Base-by-base conservation (phyloP, 768 basidiomycete genomes). In the Calocera viscosa region DNA sequence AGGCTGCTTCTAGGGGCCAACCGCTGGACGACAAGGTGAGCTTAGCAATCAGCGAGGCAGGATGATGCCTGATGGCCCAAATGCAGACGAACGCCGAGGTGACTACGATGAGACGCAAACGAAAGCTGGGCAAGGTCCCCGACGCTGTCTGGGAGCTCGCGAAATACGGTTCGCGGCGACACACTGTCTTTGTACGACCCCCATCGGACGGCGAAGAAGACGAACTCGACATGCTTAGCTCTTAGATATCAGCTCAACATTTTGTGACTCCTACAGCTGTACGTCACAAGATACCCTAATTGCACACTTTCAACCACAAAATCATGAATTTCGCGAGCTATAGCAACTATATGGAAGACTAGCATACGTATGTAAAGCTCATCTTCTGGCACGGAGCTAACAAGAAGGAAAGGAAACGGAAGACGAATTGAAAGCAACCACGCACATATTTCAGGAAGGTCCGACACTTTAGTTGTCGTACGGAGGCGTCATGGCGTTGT, bases 401-500 rank as follows among this genome's bases (percentile, higher is more conserved):
- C 24, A 60, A 28, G 8, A 32, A 60, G 30, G 19, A 32, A 16
- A 16, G n/a, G n/a, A 60, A 60, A 22, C 2, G 30, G 30, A 32
- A 5, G 30, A 60, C 19, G 11, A 47, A 47, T 19, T 7, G 24
- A 3, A 19, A 47, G 43, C 43, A 19, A 28, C 26, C 11, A 26
- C 53, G 8, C 53, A 32, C 53, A 32, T 10, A 16, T 60, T 32
- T 32, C 10, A 32, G 53, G 24, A 8, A 49, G 26, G 16, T 28
- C 11, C 19, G 26, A 10, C 30, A 60, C 11, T 60, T 60, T 22
- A 60, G 53, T 60, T 60, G 53, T 60, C 53, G 26, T 60, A 60
- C 2, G 53, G 53, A 60, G 53, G 53, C 14, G 53, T 60, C 53
- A 60, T 60, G 53, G 53, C 53, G 30, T 2, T 19, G 53, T 75